These are phyloP conservation scores for Saccharata proteae DNA, from an alignment of 2,329 filamentous ascomycete species.

Conservation along the genomic window DNA sequence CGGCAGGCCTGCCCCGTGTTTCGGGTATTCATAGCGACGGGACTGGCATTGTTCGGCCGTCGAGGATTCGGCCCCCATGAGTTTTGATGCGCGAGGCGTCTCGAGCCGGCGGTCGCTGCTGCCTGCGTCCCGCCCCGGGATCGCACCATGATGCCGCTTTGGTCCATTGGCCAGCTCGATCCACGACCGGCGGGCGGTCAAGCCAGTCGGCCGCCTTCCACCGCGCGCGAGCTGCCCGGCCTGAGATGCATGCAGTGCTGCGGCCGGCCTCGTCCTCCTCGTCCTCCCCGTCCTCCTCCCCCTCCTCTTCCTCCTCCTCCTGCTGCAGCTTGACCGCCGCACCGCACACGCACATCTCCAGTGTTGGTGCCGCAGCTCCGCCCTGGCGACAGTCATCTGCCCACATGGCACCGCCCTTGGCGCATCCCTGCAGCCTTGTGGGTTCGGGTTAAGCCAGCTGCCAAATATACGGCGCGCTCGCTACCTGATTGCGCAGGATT, in stretches of 20 bases:
- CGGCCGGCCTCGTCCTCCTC: no score
- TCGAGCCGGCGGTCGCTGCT: constrained; percentile 2
- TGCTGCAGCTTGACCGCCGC: neutral
- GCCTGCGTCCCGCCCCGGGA: constrained; percentile 5
- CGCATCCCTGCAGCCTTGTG: constrained; percentile 16
- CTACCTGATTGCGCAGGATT: constrained; percentile 8
- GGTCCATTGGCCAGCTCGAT: neutral
- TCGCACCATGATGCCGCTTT: constrained; percentile 9
- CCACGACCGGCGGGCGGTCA: constrained; percentile 6
- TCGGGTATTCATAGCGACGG: no score
- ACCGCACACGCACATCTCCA: neutral
- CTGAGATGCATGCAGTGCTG: no score
- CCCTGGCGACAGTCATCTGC: neutral
- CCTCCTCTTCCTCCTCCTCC: neutral
- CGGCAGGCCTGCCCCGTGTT: no score
- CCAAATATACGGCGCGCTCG: constrained; percentile 15
- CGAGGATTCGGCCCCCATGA: constrained; percentile 4
- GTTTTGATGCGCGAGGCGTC: neutral
- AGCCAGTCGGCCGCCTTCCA: no score
- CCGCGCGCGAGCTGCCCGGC: no score
- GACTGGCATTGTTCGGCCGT: no score
- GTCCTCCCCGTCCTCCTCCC: no score
- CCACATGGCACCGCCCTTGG: no score
- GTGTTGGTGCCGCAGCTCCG: neutral
- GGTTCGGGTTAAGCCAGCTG: constrained; percentile 12